Base-by-base conservation (phyloP, 176 grass and related monocot genomes). In the Phoenix dactylifera region DNA sequence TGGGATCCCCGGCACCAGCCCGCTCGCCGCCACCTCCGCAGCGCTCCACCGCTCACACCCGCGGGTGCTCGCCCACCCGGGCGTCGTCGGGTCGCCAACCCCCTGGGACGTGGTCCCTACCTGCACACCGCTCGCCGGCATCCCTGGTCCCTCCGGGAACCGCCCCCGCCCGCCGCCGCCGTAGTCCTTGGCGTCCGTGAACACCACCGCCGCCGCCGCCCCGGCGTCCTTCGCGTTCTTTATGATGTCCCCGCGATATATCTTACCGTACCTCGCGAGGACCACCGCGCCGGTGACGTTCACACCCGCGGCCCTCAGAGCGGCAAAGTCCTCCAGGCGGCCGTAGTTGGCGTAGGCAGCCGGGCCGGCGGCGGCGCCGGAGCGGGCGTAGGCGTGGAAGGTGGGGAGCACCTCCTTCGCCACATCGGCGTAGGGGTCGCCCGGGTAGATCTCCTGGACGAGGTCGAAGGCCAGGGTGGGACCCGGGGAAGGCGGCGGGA, bases 331-430 rank as follows among this genome's bases (percentile, higher is more conserved):
- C 74, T 88, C 81, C 7, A 73, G 26, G 70, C 84, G 81, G 78
- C 92, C 91, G 75, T 97, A 91, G 65, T 85, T 87, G 60, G 87
- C 92, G 29, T 97, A 97, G 52, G 79, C 76, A 24, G 57, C 82
- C 53, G 85, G 81, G 22, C 80, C 87, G 7, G 66, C 4, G 66
- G 81, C 84, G 1, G 92, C 76, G 66, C 84, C 92, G n/a, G 92
- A 80, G n/a, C 64, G 63, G 0, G 87, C 20, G 62, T 88, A 97
- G 58, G 92, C 92, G 35, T 82, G 84, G 83, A 91, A 97, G 49
- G 92, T 88, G 57, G 92, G 87, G 22, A 87, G 55, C 7, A 55
- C 73, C 29, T 90, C 87, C 28, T 61, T 67, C 6, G 77, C 50
- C 25, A 15, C 71, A 17, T 59, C 54, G 4, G 76, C 74, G 39